A percentile compares a stretch with the other conserved stretches of the same genome.
These are phyloP conservation scores for Craterostigma plantagineum DNA, from an alignment of 257 asterid genomes.

Conservation along the genomic window DNA sequence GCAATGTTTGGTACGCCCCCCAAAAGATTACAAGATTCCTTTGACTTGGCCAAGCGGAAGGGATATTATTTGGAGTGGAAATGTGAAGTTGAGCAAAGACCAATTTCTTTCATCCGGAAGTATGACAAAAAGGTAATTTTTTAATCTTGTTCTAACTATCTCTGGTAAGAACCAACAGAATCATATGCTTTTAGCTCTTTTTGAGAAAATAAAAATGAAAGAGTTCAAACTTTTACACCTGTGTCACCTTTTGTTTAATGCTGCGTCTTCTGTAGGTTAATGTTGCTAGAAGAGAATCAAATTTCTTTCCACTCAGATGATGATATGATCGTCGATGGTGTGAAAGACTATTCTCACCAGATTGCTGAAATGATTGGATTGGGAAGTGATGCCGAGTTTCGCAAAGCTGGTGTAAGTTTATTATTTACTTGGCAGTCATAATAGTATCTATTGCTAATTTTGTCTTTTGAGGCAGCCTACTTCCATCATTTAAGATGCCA, in stretches of 20 bases:
- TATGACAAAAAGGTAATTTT: constrained; percentile 82
- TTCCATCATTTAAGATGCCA: too few relatives aligned
- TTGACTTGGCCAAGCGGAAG: constrained; percentile 87
- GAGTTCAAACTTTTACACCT: neutral
- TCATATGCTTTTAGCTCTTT: too few relatives aligned
- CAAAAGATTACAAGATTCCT: constrained; percentile 85
- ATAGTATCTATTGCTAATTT: neutral
- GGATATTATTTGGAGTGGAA: constrained; percentile 87
- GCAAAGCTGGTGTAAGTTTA: constrained; percentile 71
- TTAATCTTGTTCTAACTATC: constrained; percentile 1
- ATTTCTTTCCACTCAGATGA: constrained; percentile 89
- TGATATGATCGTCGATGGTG: constrained; percentile 61
- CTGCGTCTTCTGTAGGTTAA: constrained; percentile 43
- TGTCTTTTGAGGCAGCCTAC: too few relatives aligned
- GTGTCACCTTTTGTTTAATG: constrained; percentile 1
- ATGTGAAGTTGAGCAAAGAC: constrained; percentile 82
- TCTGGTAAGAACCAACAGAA: too few relatives aligned
- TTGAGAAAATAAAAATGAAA: neutral
- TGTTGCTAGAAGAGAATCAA: constrained; percentile 96
- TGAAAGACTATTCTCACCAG: constrained; percentile 75
- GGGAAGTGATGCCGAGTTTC: constrained; percentile 67
- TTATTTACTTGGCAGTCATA: too few relatives aligned
- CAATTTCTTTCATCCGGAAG: constrained; percentile 97
- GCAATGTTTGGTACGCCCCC: constrained; percentile 81
- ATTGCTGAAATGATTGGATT: constrained; percentile 91